Evolutionary conservation across 768 basidiomycete species (phyloP).

Genomic region (Russula olivacea): DNA sequence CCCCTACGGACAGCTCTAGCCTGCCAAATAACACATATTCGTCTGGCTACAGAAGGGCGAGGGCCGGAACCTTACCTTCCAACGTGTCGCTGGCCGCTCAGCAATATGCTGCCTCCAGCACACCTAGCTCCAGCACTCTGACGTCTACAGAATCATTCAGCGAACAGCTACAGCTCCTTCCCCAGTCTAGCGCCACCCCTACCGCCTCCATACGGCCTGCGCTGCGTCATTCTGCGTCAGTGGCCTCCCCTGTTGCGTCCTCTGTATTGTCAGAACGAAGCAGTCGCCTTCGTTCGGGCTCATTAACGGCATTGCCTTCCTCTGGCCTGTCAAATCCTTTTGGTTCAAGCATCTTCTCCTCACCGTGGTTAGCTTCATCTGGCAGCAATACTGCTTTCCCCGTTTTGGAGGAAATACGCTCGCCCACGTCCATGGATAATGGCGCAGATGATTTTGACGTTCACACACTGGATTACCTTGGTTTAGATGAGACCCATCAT

Average conservation of each 20-base stretch:
- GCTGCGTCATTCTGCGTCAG: constrained; percentile 70
- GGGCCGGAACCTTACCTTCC: constrained; percentile 96
- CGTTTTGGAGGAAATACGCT: constrained; percentile 74
- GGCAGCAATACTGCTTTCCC: constrained; percentile 51
- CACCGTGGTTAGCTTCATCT: constrained; percentile 74
- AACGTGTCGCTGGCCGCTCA: constrained; percentile 87
- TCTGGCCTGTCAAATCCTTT: constrained; percentile 72
- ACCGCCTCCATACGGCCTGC: constrained; percentile 51
- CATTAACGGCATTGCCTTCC: constrained; percentile 77
- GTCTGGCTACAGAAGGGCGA: constrained; percentile 85
- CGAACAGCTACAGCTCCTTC: constrained; percentile 41
- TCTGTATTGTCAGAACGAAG: constrained; percentile 54
- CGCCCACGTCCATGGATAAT: constrained; percentile 61
- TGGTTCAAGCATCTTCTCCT: constrained; percentile 83
- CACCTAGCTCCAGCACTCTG: constrained; percentile 42
- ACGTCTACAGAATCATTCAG: constrained; percentile 46
- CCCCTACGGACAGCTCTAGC: constrained; percentile 50
- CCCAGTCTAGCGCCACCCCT: constrained; percentile 36
- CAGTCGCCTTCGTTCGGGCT: constrained; percentile 88
- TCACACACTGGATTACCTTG: constrained; percentile 94
- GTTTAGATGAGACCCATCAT: constrained; percentile 69
- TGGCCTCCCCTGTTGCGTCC: constrained; percentile 53
- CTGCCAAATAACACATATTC: constrained; percentile 73
- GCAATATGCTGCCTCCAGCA: constrained; percentile 65
- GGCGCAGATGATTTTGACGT: constrained; percentile 85